phyloP scores from a whole-genome alignment of 108 stramenopile genomes.

The Fistulifera pelliculosa region DNA sequence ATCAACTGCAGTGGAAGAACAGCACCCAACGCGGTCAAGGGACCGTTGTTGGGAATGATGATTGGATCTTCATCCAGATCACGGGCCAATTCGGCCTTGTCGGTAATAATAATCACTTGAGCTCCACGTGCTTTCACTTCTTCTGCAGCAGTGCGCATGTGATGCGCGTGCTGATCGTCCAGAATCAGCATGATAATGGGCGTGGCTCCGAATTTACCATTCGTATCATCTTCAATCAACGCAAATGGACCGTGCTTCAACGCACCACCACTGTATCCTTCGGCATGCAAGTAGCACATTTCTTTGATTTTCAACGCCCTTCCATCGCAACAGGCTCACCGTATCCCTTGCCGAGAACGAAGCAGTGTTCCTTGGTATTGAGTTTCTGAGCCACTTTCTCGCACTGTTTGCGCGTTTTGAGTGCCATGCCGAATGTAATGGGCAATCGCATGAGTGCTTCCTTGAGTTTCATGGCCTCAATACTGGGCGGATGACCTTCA shows the following conservation, averaged over 20 bases:
- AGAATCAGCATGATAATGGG: conserved; percentile 98
- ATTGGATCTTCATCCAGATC: conserved; percentile 86
- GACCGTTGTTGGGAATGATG: conserved; percentile 93
- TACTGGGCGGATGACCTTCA: conserved; percentile 41
- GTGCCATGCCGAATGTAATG: conserved; percentile 96
- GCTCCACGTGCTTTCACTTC: conserved; percentile 97
- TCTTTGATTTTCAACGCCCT: conserved; percentile 99
- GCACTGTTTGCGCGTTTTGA: conserved; percentile 84
- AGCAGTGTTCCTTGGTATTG: conserved; percentile 88
- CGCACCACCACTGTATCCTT: conserved; percentile 97
- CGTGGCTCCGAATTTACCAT: conserved; percentile 91
- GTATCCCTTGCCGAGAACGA: conserved; percentile 93
- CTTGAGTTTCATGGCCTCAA: conserved; percentile 50
- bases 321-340: conserved; percentile 95
- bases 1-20: conserved; percentile 94
- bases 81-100: conserved; percentile 69
- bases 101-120: conserved; percentile 93
- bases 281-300: conserved; percentile 98
- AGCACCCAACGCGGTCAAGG: conserved; percentile 92
- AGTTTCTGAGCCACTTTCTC: conserved; percentile 68
- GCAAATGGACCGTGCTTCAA: conserved; percentile 99
- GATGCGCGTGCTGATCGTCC: conserved; percentile 94
- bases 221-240: conserved; percentile 79
- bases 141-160: conserved; percentile 90
- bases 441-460: conserved; percentile 94